Evolutionary conservation across 2,329 filamentous ascomycete species (phyloP).

Genomic region (Septoria petroselini): DNA sequence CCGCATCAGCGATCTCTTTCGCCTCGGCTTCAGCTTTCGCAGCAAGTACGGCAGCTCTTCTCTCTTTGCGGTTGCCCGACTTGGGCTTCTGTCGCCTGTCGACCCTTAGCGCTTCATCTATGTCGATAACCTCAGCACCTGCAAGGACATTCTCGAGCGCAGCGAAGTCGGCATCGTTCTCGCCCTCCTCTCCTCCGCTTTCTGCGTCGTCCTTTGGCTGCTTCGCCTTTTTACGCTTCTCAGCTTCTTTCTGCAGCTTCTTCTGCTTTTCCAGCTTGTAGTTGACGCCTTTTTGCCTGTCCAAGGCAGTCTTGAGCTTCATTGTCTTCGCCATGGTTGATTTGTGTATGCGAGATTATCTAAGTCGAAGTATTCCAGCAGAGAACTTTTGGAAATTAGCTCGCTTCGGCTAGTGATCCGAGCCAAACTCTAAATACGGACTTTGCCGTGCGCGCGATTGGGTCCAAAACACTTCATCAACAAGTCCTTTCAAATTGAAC

Average conservation of each 20-base stretch:
- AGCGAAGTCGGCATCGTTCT: conserved; percentile 32
- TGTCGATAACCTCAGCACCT: conserved; percentile 28
- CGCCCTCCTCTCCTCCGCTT: conserved; percentile 39
- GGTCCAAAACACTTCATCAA: too few species aligned
- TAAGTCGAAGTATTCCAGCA: too few species aligned
- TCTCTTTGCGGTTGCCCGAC: conserved; percentile 20
- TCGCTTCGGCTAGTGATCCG: too few species aligned
- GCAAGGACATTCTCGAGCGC: conserved; percentile 32
- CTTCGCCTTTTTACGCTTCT: conserved; percentile 46
- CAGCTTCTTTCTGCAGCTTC: conserved; percentile 53
- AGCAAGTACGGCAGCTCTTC: conserved; percentile 16
- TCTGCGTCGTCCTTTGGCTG: conserved; percentile 47
- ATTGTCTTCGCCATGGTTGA: conserved; percentile 49
- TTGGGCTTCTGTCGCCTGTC: conserved; percentile 17
- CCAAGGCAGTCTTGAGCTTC: conserved; percentile 58
- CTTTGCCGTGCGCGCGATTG: too few species aligned
- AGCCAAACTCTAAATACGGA: too few species aligned
- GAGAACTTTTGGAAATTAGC: conserved; percentile 9
- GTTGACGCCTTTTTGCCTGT: conserved; percentile 60
- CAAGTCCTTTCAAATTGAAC: too few species aligned
- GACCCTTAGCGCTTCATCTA: conserved; percentile 17
- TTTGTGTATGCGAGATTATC: too few species aligned
- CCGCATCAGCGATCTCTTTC: conserved; percentile 31
- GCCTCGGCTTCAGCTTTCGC: conserved; percentile 23
- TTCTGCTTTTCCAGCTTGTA: conserved; percentile 66